phyloP scores from a whole-genome alignment of 768 basidiomycete species.

The Mycena indigotica region DNA sequence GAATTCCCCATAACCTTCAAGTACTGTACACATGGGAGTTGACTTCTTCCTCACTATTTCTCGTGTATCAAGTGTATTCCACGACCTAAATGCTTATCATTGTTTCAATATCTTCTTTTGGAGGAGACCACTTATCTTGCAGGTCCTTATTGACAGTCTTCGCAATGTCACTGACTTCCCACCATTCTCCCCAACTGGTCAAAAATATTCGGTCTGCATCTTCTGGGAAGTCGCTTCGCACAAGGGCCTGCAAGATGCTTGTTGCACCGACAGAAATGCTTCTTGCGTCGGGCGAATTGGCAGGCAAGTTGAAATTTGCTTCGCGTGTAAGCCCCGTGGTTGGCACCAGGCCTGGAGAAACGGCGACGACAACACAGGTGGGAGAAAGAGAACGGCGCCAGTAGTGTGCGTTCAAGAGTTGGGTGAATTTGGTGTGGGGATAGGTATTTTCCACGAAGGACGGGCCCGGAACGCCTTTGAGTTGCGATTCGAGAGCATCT shows the following conservation, averaged over 20 bases:
- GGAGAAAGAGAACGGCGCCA: conserved; percentile 15
- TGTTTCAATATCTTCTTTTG: conserved; percentile 10
- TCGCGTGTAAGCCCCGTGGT: conserved; percentile 3
- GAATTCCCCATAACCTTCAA: too few species aligned
- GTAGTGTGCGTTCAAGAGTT: conserved; percentile 13
- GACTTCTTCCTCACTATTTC: too few species aligned
- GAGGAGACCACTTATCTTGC: conserved; percentile 11
- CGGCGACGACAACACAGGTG: conserved; percentile 11
- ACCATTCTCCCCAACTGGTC: conserved; percentile 25
- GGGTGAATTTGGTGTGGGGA: conserved; percentile 6
- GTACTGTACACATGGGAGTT: too few species aligned
- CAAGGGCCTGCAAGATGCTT: conserved; percentile 9
- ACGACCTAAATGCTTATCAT: neutral
- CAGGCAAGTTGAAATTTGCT: neutral
- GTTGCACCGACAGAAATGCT: conserved; percentile 2
- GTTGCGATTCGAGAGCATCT: conserved; percentile 1
- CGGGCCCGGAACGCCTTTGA: conserved; percentile 2
- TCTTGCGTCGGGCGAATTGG: conserved; percentile 8
- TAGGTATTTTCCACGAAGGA: neutral
- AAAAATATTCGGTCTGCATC: conserved; percentile 15
- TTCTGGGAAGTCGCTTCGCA: conserved; percentile 12
- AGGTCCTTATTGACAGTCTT: conserved; percentile 7
- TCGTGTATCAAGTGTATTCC: too few species aligned
- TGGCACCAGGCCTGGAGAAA: conserved; percentile 18
- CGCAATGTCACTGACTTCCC: conserved; percentile 2